Percentiles rank a stretch among this genome's conserved stretches.
Evolutionary conservation across 306 rosid genomes (phyloP).

Genomic region (Luffa acutangula): DNA sequence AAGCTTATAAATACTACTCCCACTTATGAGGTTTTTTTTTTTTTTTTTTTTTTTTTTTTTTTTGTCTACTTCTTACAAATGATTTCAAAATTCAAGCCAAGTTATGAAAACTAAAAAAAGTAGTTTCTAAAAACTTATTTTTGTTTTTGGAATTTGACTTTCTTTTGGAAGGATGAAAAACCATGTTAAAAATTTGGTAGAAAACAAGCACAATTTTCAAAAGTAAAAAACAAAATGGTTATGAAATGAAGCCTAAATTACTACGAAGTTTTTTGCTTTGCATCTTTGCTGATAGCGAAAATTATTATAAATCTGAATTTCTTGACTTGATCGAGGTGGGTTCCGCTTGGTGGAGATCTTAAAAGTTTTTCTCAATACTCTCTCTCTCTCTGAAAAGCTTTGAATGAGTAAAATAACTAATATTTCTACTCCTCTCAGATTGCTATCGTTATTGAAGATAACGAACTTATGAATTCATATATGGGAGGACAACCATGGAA

Average conservation of each 20-base stretch:
- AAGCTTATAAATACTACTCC: no score
- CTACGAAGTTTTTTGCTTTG: not conserved
- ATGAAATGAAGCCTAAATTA: not conserved
- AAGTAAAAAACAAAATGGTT: no score
- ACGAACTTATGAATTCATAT: constrained; percentile 46
- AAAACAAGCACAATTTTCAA: no score
- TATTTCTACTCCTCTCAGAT: constrained; percentile 41
- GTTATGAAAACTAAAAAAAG: no score
- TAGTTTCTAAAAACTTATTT: no score
- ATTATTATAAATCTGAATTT: not conserved
- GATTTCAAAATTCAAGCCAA: no score
- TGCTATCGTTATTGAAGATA: constrained; percentile 80
- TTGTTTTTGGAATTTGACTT: no score
- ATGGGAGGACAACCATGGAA: constrained; percentile 94
- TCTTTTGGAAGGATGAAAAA: no score
- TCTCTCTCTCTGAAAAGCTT: not conserved
- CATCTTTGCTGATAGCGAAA: not conserved
- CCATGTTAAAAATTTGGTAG: no score
- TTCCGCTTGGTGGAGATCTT: not conserved
- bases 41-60: no score
- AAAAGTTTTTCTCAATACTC: not conserved
- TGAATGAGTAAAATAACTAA: constrained; percentile 7
- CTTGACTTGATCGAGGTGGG: not conserved
- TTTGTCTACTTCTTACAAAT: no score
- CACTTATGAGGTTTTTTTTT: no score